Conservation (phyloP, 306 rosid species). For the Urtica urens region DNA sequence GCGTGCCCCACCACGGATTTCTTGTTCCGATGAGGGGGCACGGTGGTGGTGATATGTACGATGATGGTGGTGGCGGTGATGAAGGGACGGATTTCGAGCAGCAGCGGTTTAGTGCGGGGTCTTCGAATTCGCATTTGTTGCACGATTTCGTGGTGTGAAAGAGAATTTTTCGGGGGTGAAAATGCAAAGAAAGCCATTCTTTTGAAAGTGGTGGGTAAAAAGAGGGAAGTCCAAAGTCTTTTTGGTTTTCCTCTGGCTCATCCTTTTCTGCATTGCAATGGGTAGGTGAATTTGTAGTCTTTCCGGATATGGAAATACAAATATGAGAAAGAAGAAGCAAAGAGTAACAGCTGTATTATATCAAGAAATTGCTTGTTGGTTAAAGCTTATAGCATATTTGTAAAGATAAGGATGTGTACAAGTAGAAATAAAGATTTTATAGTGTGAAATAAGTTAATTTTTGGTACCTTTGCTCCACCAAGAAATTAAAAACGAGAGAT, state of each 20-base stretch:
- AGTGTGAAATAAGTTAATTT: conserved; percentile 16
- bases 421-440: conserved; percentile 3
- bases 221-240: neutral
- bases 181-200: conserved; percentile 1
- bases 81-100: conserved; percentile 48
- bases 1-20: conserved; percentile 33
- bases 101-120: conserved; percentile 47
- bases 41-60: conserved; percentile 37
- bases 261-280: too few species aligned
- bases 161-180: conserved; percentile 8
- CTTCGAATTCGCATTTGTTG: conserved; percentile 32
- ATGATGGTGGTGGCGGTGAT: conserved; percentile 26
- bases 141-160: conserved; percentile 57
- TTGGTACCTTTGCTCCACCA: neutral
- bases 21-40: conserved; percentile 50
- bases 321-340: conserved; percentile 4
- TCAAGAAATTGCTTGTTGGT: conserved; percentile 26
- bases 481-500: neutral
- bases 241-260: too few species aligned
- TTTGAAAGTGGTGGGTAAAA: conserved; percentile 3
- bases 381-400: conserved; percentile 23
- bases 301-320: conserved; percentile 16
- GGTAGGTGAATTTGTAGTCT: conserved; percentile 19
- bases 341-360: conserved; percentile 32
- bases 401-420: conserved; percentile 25